Evolutionary conservation across 352 stramenopile genomes (phyloP).

Genomic region (Saprolegnia diclina): DNA sequence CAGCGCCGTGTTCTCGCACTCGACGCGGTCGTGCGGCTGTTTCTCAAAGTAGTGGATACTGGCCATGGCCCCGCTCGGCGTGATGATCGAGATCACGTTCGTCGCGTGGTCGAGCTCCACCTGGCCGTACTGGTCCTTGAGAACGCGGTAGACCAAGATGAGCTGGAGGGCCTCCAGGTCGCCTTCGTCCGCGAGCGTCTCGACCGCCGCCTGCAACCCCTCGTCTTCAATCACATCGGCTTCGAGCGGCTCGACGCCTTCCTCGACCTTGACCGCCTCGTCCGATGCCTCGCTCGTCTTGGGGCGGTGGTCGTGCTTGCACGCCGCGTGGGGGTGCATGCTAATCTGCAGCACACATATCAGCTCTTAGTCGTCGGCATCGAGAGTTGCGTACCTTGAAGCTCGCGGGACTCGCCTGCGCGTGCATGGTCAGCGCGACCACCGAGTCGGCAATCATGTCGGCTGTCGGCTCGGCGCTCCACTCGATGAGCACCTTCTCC

Average conservation of each 20-base stretch:
- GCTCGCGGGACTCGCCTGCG: constrained; percentile 68
- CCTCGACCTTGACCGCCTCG: constrained; percentile 27
- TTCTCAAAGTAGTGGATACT: constrained; percentile 53
- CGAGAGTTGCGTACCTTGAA: constrained; percentile 50
- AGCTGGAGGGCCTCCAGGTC: constrained; percentile 83
- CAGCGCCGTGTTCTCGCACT: constrained; percentile 65
- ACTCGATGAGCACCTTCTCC: constrained; percentile 67
- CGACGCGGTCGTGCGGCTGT: constrained; percentile 35
- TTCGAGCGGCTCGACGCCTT: constrained; percentile 14
- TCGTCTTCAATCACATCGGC: constrained; percentile 27
- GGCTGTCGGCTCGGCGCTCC: constrained; percentile 88
- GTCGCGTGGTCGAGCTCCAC: constrained; percentile 83
- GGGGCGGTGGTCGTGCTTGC: constrained; percentile 60
- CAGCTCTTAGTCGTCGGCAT: too few species aligned
- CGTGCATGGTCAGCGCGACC: constrained; percentile 94
- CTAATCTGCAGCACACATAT: constrained; percentile 24
- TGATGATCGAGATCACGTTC: constrained; percentile 83
- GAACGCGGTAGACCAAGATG: constrained; percentile 70
- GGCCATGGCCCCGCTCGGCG: constrained; percentile 59
- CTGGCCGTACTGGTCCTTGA: constrained; percentile 84
- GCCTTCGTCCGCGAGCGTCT: constrained; percentile 50
- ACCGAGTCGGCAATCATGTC: constrained; percentile 96
- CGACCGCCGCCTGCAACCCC: constrained; percentile 49
- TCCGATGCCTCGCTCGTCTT: constrained; percentile 29
- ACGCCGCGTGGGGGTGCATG: constrained; percentile 58